Base-by-base conservation (phyloP, 768 basidiomycete genomes). In the Gyrodon lividus region DNA sequence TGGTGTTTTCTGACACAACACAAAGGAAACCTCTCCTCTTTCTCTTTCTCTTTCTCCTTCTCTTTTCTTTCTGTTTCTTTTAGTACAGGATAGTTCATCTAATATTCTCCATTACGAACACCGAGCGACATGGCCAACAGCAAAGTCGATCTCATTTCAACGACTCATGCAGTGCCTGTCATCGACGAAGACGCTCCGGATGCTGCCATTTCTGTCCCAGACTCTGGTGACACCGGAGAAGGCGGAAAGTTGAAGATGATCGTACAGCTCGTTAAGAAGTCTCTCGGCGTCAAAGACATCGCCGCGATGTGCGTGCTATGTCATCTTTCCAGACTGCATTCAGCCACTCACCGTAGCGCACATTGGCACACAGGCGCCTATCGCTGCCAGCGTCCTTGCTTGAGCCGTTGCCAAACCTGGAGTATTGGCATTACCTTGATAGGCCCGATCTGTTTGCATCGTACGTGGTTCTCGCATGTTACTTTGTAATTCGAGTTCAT, bases 231-330 rank as follows among this genome's bases (percentile, higher is more conserved):
- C 51, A 63, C 77, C 37, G 87, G 89, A 28, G 95, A 98, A 67
- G 90, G 92, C 54, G 89, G 92, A 42, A 95, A 89, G 77, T 76
- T 97, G 53, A 94, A 89, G 80, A 93, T 95, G 85, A 91, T 98
- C 43, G 75, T 98, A 16, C 84, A 88, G 65, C 81, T 98, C 48
- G 82, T 95, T 57, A 94, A 92, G 76, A 92, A 87, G 71, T 93
- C 82, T 60, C 76, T 97, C 28, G 94, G 93, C 6, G 92, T 96
- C 39, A 94, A 95, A 72, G 95, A 97, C 66, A 91, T 98, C 55
- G 94, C 93, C 55, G 78, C 93, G 28, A 90, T 97, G 94, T 94
- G 61, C 54, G 85, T 81, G 42, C 24, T 49, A 2, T 41, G 22
- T 42, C 7, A 19, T 17, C 37, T 37, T 38, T 51, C 45, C 48